Conservation (phyloP, 1,139 yeast species). For the Candida neerlandica region DNA sequence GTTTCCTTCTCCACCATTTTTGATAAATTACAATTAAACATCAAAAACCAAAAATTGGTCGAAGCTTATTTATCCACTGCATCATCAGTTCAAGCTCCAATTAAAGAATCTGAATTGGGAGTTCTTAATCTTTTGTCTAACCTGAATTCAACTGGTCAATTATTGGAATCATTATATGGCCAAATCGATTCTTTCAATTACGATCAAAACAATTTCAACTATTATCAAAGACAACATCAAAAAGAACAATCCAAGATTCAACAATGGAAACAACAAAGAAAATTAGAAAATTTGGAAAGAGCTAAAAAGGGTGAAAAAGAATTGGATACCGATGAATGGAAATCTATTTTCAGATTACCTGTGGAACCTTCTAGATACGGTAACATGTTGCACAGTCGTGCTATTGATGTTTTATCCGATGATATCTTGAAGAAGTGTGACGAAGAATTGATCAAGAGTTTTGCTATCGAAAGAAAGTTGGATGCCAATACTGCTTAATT, state of each 20-base stretch:
- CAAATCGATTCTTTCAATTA: slow-evolving; percentile 79
- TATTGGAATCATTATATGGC: slow-evolving; percentile 70
- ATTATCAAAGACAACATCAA: slow-evolving; percentile 76
- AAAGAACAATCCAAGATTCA: slow-evolving; percentile 71
- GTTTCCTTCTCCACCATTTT: slow-evolving; percentile 70
- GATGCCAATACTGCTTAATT: slow-evolving; percentile 12
- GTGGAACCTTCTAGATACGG: slow-evolving; percentile 77
- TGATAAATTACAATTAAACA: slow-evolving; percentile 68
- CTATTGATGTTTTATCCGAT: slow-evolving; percentile 69
- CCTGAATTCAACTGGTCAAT: slow-evolving; percentile 49
- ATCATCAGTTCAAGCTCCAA: neutral
- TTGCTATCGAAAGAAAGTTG: slow-evolving; percentile 57
- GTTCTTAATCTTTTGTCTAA: slow-evolving; percentile 47
- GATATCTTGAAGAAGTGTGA: slow-evolving; percentile 66
- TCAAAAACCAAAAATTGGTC: slow-evolving; percentile 57
- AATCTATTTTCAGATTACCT: slow-evolving; percentile 65
- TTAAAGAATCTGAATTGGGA: slow-evolving; percentile 34
- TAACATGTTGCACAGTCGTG: slow-evolving; percentile 68
- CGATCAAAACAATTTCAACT: slow-evolving; percentile 81
- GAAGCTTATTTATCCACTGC: slow-evolving; percentile 38
- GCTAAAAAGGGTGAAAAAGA: slow-evolving; percentile 59
- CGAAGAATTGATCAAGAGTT: slow-evolving; percentile 63
- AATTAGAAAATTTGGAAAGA: slow-evolving; percentile 66
- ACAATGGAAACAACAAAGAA: slow-evolving; percentile 76
- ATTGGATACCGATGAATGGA: slow-evolving; percentile 67